Evolutionary conservation across 2,329 filamentous ascomycete genomes (phyloP), one percentile per base, ranked within the genome.

Genomic region (Aspergillus uvarum): DNA sequence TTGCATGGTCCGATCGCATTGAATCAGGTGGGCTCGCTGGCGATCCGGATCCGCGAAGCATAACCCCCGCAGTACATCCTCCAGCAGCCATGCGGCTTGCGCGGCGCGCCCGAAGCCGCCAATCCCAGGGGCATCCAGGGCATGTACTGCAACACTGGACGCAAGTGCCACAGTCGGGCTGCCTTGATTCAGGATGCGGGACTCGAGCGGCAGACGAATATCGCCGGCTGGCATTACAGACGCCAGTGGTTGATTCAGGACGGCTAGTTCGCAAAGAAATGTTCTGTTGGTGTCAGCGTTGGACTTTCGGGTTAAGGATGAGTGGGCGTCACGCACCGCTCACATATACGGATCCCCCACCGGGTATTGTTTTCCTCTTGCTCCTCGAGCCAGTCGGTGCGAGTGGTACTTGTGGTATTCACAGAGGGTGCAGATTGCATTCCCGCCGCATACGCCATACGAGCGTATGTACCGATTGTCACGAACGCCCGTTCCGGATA

Each of bases 321-420:
- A 2, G 22, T 2, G 22, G 22, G 22, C 22, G 22, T 22, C 35
- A 6, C 7, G 31, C 65, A 73, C 70, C 70, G 60, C 57, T 74
- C 72, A 47, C 60, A 69, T 10, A 72, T 69, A 6, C 68, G 29
- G 44, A 74, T 63, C 19, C 64, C 68, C 71, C 68, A 73, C 70
- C 69, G 74, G 8, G 69, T 73, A 61, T 69, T 72, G 3, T 49
- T 44, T 51, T 65, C 65, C 62, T 72, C 71, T 60, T 67, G 60
- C 29, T 57, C 53, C 5, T 24, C 5, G 22, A 5, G 6, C n/a
- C 26, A 22, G 2, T 42, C 32, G 5, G 35, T n/a, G 11, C 4
- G 11, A 4, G 12, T 6, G 32, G 35, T 22, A 26, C 55, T 32
- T 26, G 55, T 26, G 4, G 4, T 3, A 22, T 22, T 3, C 14